phyloP scores from a whole-genome alignment of 1,139 yeast species.

The Kazachstania sp. region DNA sequence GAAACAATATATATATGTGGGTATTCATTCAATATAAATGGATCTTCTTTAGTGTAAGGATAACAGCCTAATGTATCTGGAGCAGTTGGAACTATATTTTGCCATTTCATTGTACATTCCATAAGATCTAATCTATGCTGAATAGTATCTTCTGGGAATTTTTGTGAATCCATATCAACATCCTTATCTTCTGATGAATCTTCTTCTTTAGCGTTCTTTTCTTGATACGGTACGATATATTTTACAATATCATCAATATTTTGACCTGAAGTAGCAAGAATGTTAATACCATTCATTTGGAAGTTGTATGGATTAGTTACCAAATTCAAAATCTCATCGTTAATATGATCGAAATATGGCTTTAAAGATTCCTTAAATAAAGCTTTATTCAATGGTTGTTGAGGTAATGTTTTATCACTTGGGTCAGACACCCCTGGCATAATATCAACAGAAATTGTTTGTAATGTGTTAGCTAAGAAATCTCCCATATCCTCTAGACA shows the following conservation, averaged over 20 bases:
- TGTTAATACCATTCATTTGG: slow-evolving; percentile 43
- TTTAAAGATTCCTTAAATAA: slow-evolving; percentile 45
- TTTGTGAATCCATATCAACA: slow-evolving; percentile 6
- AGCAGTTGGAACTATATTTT: slow-evolving; percentile 84
- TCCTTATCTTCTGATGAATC: slow-evolving; percentile 13
- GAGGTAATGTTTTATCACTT: slow-evolving; percentile 75
- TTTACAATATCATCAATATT: slow-evolving; percentile 68
- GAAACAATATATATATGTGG: slow-evolving; percentile 88
- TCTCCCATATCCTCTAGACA: slow-evolving; percentile 41
- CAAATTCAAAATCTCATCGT: slow-evolving; percentile 37
- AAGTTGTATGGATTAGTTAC: slow-evolving; percentile 75
- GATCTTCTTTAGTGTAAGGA: slow-evolving; percentile 75
- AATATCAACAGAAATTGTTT: slow-evolving; percentile 57
- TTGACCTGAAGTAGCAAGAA: slow-evolving; percentile 79
- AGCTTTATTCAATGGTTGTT: slow-evolving; percentile 76
- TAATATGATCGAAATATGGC: slow-evolving; percentile 36
- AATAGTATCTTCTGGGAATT: slow-evolving; percentile 24
- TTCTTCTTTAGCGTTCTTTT: neutral
- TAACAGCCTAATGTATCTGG: slow-evolving; percentile 92
- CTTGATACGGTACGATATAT: slow-evolving; percentile 41
- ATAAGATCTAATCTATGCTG: slow-evolving; percentile 45
- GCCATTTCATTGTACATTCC: slow-evolving; percentile 71
- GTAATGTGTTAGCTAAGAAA: slow-evolving; percentile 50
- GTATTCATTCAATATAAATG: slow-evolving; percentile 64
- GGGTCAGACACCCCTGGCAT: slow-evolving; percentile 88